Conservation (phyloP, 225 moss, liverwort and hornwort genomes). For the Pseudoscleropodium purum region DNA sequence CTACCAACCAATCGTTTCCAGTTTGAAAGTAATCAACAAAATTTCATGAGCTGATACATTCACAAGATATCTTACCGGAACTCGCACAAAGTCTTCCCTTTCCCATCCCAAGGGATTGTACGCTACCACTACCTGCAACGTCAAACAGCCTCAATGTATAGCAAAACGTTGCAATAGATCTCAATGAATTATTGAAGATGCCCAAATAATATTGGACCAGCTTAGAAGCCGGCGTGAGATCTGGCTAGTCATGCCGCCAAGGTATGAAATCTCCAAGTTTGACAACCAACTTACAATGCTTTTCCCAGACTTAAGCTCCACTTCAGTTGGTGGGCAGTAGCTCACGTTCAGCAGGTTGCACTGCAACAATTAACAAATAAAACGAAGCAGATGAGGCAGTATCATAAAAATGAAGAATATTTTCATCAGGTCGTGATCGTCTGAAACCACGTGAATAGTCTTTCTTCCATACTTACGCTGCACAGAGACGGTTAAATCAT, state of each 20-base stretch:
- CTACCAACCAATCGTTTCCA: background rate
- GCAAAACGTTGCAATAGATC: background rate
- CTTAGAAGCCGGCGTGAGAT: background rate
- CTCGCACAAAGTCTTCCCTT: conserved; percentile 63
- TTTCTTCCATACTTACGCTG: background rate
- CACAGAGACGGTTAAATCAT: background rate
- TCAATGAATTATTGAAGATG: background rate
- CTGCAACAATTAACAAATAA: conserved; percentile 23
- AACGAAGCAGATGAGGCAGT: background rate
- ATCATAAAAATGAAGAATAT: background rate
- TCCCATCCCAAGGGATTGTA: conserved; percentile 90
- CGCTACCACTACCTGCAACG: conserved; percentile 70
- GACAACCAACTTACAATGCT: conserved; percentile 48
- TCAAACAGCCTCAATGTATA: background rate
- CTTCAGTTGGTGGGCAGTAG: conserved; percentile 92
- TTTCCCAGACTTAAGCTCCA: conserved; percentile 59
- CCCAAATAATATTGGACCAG: background rate
- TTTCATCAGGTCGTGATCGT: background rate
- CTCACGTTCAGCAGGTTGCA: conserved; percentile 94
- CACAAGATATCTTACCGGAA: conserved; percentile 53
- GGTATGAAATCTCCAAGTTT: background rate
- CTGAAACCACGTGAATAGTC: background rate
- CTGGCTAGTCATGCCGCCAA: background rate
- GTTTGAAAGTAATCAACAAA: background rate
- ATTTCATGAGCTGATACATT: background rate